phyloP scores from a whole-genome alignment of 83 land plant species.

The Larix sibirica region DNA sequence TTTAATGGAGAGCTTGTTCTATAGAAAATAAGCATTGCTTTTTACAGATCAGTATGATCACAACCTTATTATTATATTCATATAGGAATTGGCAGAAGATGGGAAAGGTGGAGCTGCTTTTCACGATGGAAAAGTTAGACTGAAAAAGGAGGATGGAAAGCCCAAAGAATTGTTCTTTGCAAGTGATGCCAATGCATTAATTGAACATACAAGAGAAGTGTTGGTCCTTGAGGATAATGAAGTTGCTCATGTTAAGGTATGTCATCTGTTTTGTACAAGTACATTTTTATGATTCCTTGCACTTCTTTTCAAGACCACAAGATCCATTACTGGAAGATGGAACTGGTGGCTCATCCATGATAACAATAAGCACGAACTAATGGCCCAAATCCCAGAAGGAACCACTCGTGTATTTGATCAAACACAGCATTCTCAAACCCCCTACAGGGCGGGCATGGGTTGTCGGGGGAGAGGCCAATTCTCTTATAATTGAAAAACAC shows the following conservation, averaged over 20 bases:
- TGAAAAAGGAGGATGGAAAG: conserved; percentile 31
- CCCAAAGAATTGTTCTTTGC: conserved; percentile 90
- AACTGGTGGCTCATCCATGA: too few species aligned
- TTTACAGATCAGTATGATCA: neutral
- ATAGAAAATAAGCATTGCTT: neutral
- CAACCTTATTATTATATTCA: neutral
- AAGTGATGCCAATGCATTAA: conserved; percentile 90
- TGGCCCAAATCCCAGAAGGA: too few species aligned
- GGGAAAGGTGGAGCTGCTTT: conserved; percentile 27
- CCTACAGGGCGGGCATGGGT: too few species aligned
- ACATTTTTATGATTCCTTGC: too few species aligned
- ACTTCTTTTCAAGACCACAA: too few species aligned
- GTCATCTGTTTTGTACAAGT: neutral
- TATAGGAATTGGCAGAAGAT: conserved; percentile 44
- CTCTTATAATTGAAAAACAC: too few species aligned
- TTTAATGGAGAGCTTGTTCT: neutral
- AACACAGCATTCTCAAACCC: too few species aligned
- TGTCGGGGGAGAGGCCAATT: too few species aligned
- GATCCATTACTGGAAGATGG: too few species aligned
- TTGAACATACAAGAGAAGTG: conserved; percentile 85
- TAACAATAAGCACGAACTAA: too few species aligned
- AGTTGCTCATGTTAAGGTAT: conserved; percentile 92
- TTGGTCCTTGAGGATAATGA: conserved; percentile 91
- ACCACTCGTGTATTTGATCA: too few species aligned
- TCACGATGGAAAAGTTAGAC: conserved; percentile 46